Percentiles rank a stretch among this genome's conserved stretches.
Evolutionary conservation across 176 grass and related monocot species (phyloP).

Genomic region (Elaeis guineensis): DNA sequence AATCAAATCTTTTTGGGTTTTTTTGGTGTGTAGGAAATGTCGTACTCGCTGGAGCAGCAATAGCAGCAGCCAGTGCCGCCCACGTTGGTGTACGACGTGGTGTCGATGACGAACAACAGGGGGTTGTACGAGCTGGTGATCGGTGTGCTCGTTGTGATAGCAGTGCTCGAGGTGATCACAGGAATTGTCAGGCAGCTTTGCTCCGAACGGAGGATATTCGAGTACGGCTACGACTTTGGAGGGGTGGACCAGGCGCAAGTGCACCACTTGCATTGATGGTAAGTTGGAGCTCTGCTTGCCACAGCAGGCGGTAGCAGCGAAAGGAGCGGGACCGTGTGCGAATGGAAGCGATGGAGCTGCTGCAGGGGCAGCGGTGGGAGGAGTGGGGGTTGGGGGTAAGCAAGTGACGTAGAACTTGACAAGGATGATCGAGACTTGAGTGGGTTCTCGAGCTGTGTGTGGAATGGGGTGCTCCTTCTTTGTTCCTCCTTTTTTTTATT

Average conservation of each 20-base stretch:
- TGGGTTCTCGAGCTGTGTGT: too few relatives aligned
- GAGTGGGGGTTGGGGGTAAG: background rate
- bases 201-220: constrained; percentile 33
- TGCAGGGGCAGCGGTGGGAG: background rate
- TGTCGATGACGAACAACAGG: background rate
- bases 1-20: too few relatives aligned
- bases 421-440: too few relatives aligned
- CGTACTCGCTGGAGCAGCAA: too few relatives aligned
- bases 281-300: background rate
- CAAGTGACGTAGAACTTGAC: too few relatives aligned
- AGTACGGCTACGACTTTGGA: constrained; percentile 34
- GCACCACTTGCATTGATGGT: constrained; percentile 45
- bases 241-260: constrained; percentile 51
- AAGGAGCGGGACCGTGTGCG: background rate
- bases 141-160: constrained; percentile 13
- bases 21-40: too few relatives aligned
- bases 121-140: constrained; percentile 39
- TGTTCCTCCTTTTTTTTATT: too few relatives aligned
- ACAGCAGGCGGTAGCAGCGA: background rate
- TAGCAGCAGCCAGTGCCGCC: constrained; percentile 9
- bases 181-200: constrained; percentile 50
- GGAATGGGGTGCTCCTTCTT: too few relatives aligned
- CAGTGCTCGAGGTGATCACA: constrained; percentile 1
- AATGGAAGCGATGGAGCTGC: background rate
- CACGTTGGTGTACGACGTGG: constrained; percentile 6